Conservation (phyloP, 1,284 basidiomycete genomes). For the Clitocybe nebularis region DNA sequence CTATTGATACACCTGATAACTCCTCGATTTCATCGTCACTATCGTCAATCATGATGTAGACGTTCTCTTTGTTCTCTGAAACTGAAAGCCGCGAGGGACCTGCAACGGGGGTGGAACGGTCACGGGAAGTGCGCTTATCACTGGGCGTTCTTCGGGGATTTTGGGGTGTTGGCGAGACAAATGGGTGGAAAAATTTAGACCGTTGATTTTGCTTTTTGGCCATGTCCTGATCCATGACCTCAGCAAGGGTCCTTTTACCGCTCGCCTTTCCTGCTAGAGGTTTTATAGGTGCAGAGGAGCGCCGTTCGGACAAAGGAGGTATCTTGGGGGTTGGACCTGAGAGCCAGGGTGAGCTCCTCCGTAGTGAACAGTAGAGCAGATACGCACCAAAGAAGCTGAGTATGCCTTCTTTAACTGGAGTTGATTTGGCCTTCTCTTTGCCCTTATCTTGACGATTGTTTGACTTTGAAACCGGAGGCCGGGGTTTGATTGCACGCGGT, state of each 20-base stretch:
- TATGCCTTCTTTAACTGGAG: slow-evolving; percentile 38
- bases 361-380: slow-evolving; percentile 2
- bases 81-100: slow-evolving; percentile 35
- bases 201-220: slow-evolving; percentile 43
- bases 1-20: slow-evolving; percentile 29
- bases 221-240: slow-evolving; percentile 63
- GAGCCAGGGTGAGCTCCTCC: slow-evolving; percentile 7
- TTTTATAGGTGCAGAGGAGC: slow-evolving; percentile 24
- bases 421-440: slow-evolving; percentile 35
- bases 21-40: slow-evolving; percentile 36
- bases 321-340: slow-evolving; percentile 45
- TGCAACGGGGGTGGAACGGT: slow-evolving; percentile 22
- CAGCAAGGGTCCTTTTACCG: slow-evolving; percentile 68
- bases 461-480: slow-evolving; percentile 25
- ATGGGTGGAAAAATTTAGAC: slow-evolving; percentile 45
- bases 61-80: slow-evolving; percentile 43
- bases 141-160: slow-evolving; percentile 4
- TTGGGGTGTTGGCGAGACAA: slow-evolving; percentile 16
- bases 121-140: slow-evolving; percentile 13
- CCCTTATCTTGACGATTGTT: slow-evolving; percentile 35
- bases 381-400: slow-evolving; percentile 60
- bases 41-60: slow-evolving; percentile 28
- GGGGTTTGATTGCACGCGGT: slow-evolving; percentile 39
- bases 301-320: slow-evolving; percentile 25
- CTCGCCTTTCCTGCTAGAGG: slow-evolving; percentile 53